Base-by-base conservation (phyloP, 1,139 yeast species). In the Magnusiomyces fungicola region DNA sequence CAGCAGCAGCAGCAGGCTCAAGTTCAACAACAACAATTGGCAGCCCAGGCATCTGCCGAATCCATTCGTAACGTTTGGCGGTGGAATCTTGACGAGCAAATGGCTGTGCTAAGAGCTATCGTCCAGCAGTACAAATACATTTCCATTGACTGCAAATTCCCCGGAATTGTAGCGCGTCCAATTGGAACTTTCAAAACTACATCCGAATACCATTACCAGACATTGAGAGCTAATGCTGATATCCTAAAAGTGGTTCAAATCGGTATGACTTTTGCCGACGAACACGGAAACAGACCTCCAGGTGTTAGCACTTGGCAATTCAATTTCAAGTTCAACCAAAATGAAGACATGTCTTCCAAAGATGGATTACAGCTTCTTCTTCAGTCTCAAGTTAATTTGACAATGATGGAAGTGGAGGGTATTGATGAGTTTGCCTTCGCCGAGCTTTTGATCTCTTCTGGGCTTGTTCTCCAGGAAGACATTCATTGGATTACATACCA, bases 161-260 rank as follows among this genome's bases (percentile, higher is more conserved):
- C 97, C 0, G 98, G 98, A 0, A 87, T 94, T 32, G 86, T 92
- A 24, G 96, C 96, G 1, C 78, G 98, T 58, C 98, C 98, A 12
- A 87, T 92, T 54, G 98, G 98, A n/a, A 80, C 89, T 10, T 92
- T 92, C 69, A 81, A 88, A 60, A 81, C 94, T 9, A 85, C 94
- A 14, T 78, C 87, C 27, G 98, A 92, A 65, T 92, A 89, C 67
- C 97, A 92, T 67, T 92, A 92, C 65, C 98, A 92, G 67, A 92
- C 97, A 0, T 76, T 92, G 68, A 77, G 98, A 61, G 76, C 95
- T 9, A 92, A 92, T 66, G 87, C 94, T 2, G 98, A 94, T 67
- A 73, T 92, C 50, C 70, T 90, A 56, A 83, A 83, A 58, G 79
- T 92, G 57, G 83, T 92, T 52, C 98, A 92, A 67, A 76, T 92